Evolutionary conservation across 1,284 basidiomycete genomes (phyloP), one percentile per base, ranked within the genome.

Genomic region (Malassezia nana): DNA sequence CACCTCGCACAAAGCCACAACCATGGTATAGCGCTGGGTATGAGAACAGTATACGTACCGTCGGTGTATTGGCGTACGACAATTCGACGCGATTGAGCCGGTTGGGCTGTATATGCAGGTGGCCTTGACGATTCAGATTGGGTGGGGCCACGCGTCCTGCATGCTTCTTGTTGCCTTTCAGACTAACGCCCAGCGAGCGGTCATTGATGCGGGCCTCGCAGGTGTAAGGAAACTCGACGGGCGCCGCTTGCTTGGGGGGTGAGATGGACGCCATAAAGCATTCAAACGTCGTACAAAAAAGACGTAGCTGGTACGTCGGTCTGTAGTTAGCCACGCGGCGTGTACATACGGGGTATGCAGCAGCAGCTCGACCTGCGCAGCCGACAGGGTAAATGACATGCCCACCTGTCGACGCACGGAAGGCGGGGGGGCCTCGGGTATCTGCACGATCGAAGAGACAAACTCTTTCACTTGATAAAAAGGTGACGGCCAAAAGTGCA

Each of bases 91-190:
- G 61, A 33, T 71, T 71, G 4, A 62, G 55, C 2, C 57, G 53
- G 2, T 55, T 55, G 0, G 44, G 44, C n/a, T 33, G 41, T 2
- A 66, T n/a, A 0, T 22, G 31, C 0, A 69, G 40, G 25, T 16
- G 39, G 10, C 52, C 55, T 42, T 69, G 62, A 48, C 68, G 69
- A 59, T 69, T 70, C 33, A 73, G 55, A 33, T 73, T 60, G 5
- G 70, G 70, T 9, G 69, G 66, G 7, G 67, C 59, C 1, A 73
- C 70, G 20, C 63, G 60, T 1, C 65, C 67, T 0, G 58, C 45
- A 20, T 60, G 51, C 55, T 72, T 73, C 52, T 69, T 70, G 50
- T 59, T 72, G 13, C 70, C 67, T 18, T 60, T 56, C 15, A 73
- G 57, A 29, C 63, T 72, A 24, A 49, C 58, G 2, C 62, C 57